phyloP scores from a whole-genome alignment of 768 basidiomycete species.

The Mycena vitilis region DNA sequence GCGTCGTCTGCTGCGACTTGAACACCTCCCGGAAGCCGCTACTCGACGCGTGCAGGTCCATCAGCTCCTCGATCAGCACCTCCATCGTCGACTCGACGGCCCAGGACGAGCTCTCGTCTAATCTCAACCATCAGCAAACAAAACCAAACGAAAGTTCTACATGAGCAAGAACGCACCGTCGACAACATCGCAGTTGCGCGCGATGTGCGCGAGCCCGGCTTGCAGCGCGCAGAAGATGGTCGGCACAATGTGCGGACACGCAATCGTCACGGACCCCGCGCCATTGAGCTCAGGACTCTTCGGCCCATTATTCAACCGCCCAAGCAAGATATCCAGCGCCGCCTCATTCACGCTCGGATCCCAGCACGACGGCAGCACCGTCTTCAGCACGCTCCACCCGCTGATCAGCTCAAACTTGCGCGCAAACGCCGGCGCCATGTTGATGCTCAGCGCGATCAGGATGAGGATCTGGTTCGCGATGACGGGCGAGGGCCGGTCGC shows the following conservation, averaged over 20 bases:
- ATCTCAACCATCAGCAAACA: constrained; percentile 26
- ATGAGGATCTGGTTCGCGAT: constrained; percentile 70
- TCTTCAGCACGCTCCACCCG: constrained; percentile 84
- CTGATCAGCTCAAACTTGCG: constrained; percentile 88
- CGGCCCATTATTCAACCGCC: constrained; percentile 48
- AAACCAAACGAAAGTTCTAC: constrained; percentile 12
- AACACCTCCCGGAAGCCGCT: constrained; percentile 78
- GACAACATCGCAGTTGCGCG: constrained; percentile 46
- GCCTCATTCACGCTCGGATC: constrained; percentile 71
- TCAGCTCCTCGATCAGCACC: constrained; percentile 73
- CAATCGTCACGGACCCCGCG: constrained; percentile 44
- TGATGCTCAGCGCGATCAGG: constrained; percentile 68
- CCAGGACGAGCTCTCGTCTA: constrained; percentile 37
- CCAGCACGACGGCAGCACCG: constrained; percentile 78
- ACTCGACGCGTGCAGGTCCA: constrained; percentile 74
- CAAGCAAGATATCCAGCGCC: constrained; percentile 77
- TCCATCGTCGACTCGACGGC: constrained; percentile 60
- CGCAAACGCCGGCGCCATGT: constrained; percentile 69
- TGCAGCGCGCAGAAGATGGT: constrained; percentile 79
- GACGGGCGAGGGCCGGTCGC: constrained; percentile 73
- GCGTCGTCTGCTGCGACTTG: constrained; percentile 76
- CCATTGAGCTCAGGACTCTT: constrained; percentile 31
- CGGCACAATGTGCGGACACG: constrained; percentile 79
- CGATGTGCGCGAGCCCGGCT: constrained; percentile 59
- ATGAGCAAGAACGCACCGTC: constrained; percentile 42